Percentiles rank a stretch among this genome's conserved stretches.
phyloP scores from a whole-genome alignment of 371 early-diverging fungal genomes.

The Chytridium lagenaria region DNA sequence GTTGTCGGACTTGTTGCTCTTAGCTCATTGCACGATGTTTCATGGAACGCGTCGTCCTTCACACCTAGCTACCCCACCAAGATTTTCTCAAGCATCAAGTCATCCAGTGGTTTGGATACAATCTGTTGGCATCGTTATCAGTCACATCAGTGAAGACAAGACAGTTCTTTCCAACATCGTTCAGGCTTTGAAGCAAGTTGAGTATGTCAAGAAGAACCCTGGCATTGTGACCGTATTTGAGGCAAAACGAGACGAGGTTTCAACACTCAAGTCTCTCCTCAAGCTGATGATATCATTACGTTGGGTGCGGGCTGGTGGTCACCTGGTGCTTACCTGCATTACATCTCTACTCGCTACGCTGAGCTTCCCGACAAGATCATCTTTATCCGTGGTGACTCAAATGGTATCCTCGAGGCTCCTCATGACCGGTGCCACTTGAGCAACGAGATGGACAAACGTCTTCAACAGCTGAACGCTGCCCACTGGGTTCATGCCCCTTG shows the following conservation, averaged over 20 bases:
- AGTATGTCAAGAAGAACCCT: neutral
- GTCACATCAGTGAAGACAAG: neutral
- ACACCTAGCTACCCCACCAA: neutral
- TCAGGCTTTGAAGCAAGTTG: neutral
- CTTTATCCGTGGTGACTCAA: neutral
- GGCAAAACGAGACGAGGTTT: neutral
- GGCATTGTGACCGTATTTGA: neutral
- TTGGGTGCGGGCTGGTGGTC: neutral
- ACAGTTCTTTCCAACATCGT: neutral
- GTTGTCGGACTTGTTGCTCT: conserved; percentile 1
- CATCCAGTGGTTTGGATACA: neutral
- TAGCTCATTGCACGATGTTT: neutral
- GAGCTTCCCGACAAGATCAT: neutral
- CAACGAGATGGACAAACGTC: neutral
- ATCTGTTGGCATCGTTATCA: neutral
- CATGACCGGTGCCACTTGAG: neutral
- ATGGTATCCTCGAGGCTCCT: neutral
- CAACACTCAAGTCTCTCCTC: neutral
- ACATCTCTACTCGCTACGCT: neutral
- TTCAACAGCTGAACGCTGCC: neutral
- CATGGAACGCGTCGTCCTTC: neutral
- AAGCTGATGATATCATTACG: neutral
- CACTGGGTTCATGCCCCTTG: conserved; percentile 19
- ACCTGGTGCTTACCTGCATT: conserved; percentile 3
- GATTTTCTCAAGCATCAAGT: neutral